Conservation (phyloP, 139 green algal species). For the Gonium pectorale region DNA sequence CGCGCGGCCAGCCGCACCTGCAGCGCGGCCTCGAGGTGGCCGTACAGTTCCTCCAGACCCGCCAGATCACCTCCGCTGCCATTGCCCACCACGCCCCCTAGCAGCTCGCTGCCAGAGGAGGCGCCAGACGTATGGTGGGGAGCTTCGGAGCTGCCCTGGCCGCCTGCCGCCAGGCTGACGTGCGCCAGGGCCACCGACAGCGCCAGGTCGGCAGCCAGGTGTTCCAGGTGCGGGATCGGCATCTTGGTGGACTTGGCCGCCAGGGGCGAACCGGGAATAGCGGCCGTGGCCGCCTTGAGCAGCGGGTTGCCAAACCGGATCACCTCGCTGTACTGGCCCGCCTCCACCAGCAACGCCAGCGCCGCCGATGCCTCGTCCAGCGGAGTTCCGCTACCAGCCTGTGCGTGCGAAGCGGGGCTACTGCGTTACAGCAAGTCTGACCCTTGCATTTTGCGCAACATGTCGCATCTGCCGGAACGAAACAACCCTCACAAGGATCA, state of each 20-base stretch:
- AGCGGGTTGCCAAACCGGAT: not conserved
- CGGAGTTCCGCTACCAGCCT: slow-evolving; percentile 10
- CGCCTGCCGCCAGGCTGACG: slow-evolving; percentile 27
- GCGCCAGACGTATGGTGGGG: too few species aligned
- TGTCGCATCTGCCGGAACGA: too few species aligned
- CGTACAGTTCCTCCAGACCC: not conserved
- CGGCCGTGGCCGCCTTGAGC: slow-evolving; percentile 3
- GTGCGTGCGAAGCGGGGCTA: too few species aligned
- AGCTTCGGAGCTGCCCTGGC: not conserved
- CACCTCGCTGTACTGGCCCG: slow-evolving; percentile 1
- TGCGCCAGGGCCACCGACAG: slow-evolving; percentile 20
- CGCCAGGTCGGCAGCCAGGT: slow-evolving; percentile 15
- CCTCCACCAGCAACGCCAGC: slow-evolving; percentile 39
- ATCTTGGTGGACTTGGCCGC: not conserved
- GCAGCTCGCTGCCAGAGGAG: too few species aligned
- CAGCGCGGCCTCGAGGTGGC: slow-evolving; percentile 29
- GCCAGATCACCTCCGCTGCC: not conserved
- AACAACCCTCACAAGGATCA: too few species aligned
- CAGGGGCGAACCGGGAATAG: not conserved
- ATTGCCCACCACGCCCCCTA: not conserved
- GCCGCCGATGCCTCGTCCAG: slow-evolving; percentile 34
- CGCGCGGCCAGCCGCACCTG: slow-evolving; percentile 9
- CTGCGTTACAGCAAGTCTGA: too few species aligned
- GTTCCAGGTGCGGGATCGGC: not conserved
- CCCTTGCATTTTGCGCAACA: too few species aligned